Base-by-base conservation (phyloP, 768 basidiomycete species). In the Scleroderma citrinum region DNA sequence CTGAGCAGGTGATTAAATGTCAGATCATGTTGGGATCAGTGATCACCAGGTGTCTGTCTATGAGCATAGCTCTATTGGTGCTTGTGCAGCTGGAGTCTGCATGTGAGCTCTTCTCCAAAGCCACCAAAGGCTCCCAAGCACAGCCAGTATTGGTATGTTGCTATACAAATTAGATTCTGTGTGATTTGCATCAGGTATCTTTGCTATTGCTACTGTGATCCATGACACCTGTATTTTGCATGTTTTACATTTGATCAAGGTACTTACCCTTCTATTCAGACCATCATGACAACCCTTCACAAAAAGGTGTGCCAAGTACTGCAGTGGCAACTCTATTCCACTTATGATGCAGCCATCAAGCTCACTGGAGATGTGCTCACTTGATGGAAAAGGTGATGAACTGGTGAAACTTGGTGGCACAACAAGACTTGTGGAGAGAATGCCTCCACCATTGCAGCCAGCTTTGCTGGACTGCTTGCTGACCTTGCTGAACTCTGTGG, bases 21-120 rank as follows among this genome's bases (percentile, higher is more conserved):
- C n/a, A n/a, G n/a, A n/a, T n/a, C n/a, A n/a, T n/a, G n/a, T n/a
- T n/a, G n/a, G 85, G 85, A 31, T 83, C 84, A 19, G 83, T 87
- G 30, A 85, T 87, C 12, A 87, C 85, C 16, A 74, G 84, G 45
- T 87, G 85, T 64, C 85, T 85, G 11, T 87, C 85, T 16, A 85
- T 87, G 79, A 85, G 83, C 56, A 65, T 87, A 52, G 85, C 85
- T 19, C 82, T 83, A 14, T 87, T 84, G 20, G 85, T 85, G 3
- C 74, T 87, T 7, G 75, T 78, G 8, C 85, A 87, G 57, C 68
- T 87, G 24, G 83, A 87, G 86, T 87, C n/a, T n/a, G n/a, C n/a
- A n/a, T n/a, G n/a, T n/a, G n/a, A n/a, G n/a, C n/a, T n/a, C n/a
- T n/a, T n/a, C 56, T 72, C 80, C n/a, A 82, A 82, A 59, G 77